Conservation (phyloP, 2,329 filamentous ascomycete species). For the Escovopsis sp. region DNA sequence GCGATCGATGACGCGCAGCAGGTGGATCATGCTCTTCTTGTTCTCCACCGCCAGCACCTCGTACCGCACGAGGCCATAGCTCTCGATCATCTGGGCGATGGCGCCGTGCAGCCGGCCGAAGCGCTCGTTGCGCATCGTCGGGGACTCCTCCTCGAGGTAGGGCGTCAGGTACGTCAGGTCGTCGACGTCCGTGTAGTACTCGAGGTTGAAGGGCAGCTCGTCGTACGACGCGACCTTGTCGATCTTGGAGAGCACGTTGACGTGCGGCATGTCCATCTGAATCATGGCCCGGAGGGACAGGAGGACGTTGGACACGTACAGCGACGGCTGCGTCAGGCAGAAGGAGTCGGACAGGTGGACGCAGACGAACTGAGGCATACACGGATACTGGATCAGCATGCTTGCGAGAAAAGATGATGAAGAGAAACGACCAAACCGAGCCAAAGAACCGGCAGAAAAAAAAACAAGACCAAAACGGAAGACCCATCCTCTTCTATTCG, state of each 20-base stretch:
- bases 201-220: constrained; percentile 82
- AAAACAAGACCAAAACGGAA: no score
- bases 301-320: constrained; percentile 89
- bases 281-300: constrained; percentile 92
- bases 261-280: constrained; percentile 89
- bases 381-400: no score
- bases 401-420: no score
- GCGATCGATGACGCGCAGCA: constrained; percentile 78
- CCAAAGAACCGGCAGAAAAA: no score
- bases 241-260: constrained; percentile 96
- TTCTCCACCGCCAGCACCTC: constrained; percentile 93
- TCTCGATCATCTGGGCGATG: constrained; percentile 73
- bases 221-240: constrained; percentile 81
- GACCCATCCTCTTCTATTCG: no score
- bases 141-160: constrained; percentile 63
- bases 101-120: constrained; percentile 76
- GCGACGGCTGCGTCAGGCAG: constrained; percentile 78
- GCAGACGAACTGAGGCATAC: constrained; percentile 59
- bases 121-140: constrained; percentile 53
- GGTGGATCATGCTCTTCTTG: constrained; percentile 89
- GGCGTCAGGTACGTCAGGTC: constrained; percentile 76
- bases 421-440: no score
- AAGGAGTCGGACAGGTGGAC: constrained; percentile 91
- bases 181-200: constrained; percentile 95
- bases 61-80: constrained; percentile 79